A percentile compares a stretch with the other conserved stretches of the same genome.
These are phyloP conservation scores for Monosporozyma aerobia DNA, from an alignment of 805 yeast genomes.

Conservation along the genomic window DNA sequence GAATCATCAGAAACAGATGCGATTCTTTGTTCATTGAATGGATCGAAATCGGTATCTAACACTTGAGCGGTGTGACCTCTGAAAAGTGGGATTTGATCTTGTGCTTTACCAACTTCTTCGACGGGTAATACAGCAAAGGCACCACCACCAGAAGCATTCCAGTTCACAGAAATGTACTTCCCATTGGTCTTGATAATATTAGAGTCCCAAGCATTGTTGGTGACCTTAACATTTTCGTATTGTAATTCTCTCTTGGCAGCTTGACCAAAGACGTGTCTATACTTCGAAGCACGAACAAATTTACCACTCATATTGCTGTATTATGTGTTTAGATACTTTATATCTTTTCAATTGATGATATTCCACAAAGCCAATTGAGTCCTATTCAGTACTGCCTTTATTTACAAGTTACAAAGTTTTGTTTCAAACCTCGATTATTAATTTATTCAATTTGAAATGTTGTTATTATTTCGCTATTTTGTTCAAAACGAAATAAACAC, in stretches of 20 bases:
- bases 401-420: no score
- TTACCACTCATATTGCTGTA: constrained; percentile 45
- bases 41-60: constrained; percentile 91
- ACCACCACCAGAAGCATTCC: constrained; percentile 97
- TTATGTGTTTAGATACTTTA: neutral
- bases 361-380: neutral
- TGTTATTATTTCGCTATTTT: no score
- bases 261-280: constrained; percentile 94
- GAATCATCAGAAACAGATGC: constrained; percentile 81
- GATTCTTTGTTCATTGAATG: constrained; percentile 66
- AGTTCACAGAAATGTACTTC: constrained; percentile 73
- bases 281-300: constrained; percentile 94
- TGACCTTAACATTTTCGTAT: constrained; percentile 48
- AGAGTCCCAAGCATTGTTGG: constrained; percentile 95
- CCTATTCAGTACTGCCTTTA: no score
- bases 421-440: no score
- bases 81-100: constrained; percentile 86
- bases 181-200: constrained; percentile 83
- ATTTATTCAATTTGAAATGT: no score
- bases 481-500: no score
- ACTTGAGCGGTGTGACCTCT: constrained; percentile 95
- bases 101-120: constrained; percentile 79
- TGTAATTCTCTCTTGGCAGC: constrained; percentile 46
- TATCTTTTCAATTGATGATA: neutral
- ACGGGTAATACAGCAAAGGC: constrained; percentile 92